These are phyloP conservation scores for Pseudocercospora fijiensis DNA, from an alignment of 2,329 filamentous ascomycete species.

Conservation along the genomic window DNA sequence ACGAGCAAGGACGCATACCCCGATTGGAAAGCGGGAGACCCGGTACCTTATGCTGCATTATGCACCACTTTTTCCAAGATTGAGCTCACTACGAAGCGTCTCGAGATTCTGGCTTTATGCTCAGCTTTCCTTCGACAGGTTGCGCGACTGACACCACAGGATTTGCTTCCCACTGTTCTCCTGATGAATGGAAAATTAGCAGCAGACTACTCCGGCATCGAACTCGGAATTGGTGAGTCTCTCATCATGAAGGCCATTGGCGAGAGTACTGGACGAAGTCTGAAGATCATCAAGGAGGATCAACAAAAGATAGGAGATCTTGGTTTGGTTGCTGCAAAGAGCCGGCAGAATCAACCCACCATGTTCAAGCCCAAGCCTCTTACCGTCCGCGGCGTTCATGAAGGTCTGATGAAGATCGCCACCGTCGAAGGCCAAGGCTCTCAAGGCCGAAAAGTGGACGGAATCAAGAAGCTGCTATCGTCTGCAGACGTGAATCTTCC, in stretches of 20 bases:
- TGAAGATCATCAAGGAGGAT: constrained; percentile 88
- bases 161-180: constrained; percentile 82
- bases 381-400: constrained; percentile 81
- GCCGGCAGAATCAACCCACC: constrained; percentile 88
- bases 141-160: constrained; percentile 81
- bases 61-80: constrained; percentile 93
- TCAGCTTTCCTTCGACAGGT: constrained; percentile 90
- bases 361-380: constrained; percentile 97
- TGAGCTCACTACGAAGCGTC: constrained; percentile 88
- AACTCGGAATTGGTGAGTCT: constrained; percentile 97
- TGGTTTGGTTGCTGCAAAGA: constrained; percentile 91
- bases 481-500: constrained; percentile 73
- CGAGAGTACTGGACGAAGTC: constrained; percentile 83
- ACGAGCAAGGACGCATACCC: constrained; percentile 79
- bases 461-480: constrained; percentile 95
- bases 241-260: constrained; percentile 98
- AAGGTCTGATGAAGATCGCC: constrained; percentile 83
- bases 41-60: constrained; percentile 90
- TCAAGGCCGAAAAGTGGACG: constrained; percentile 85
- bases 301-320: constrained; percentile 96
- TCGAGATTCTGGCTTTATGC: constrained; percentile 86
- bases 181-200: constrained; percentile 98
- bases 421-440: constrained; percentile 82
- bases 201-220: constrained; percentile 92
- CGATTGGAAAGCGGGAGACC: constrained; percentile 85